Conservation (phyloP, 1,284 basidiomycete species). For the Vanrija sp. region DNA sequence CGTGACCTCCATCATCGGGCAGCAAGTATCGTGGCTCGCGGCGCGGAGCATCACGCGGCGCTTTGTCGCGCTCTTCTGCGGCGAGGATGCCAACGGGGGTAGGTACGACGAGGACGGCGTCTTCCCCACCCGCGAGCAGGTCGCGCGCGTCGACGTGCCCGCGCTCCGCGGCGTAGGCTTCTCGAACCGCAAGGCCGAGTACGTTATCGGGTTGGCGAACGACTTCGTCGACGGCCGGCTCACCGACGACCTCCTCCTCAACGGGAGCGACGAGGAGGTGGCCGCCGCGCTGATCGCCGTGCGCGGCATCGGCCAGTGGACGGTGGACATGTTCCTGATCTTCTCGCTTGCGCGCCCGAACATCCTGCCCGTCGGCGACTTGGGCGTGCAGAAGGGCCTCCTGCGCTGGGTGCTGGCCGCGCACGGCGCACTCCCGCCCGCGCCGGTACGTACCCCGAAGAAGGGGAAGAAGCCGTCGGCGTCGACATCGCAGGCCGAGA, state of each 20-base stretch:
- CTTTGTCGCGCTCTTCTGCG: constrained; percentile 72
- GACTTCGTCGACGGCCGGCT: constrained; percentile 74
- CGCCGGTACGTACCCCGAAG: constrained; percentile 42
- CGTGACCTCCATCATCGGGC: constrained; percentile 68
- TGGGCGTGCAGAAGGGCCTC: constrained; percentile 75
- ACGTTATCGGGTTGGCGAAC: constrained; percentile 72
- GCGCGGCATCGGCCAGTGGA: constrained; percentile 66
- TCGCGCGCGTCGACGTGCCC: constrained; percentile 58
- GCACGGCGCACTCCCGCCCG: constrained; percentile 50
- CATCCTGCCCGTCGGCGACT: constrained; percentile 75
- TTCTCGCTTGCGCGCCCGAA: constrained; percentile 78
- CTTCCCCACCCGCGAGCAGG: constrained; percentile 69
- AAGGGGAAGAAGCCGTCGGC: constrained; percentile 16
- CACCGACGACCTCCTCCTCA: constrained; percentile 64
- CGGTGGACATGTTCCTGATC: constrained; percentile 84
- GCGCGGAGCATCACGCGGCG: constrained; percentile 79
- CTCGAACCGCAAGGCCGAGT: constrained; percentile 77
- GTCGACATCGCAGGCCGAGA: constrained; percentile 7
- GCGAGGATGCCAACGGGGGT: constrained; percentile 25
- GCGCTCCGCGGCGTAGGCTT: constrained; percentile 67
- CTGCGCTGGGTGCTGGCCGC: constrained; percentile 68
- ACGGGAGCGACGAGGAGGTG: constrained; percentile 70
- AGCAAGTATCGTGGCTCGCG: constrained; percentile 89
- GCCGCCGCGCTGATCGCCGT: constrained; percentile 70
- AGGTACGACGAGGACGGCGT: constrained; percentile 23